Base-by-base conservation (phyloP, 164 flowering plant genomes). In the Chimonanthus praecox region DNA sequence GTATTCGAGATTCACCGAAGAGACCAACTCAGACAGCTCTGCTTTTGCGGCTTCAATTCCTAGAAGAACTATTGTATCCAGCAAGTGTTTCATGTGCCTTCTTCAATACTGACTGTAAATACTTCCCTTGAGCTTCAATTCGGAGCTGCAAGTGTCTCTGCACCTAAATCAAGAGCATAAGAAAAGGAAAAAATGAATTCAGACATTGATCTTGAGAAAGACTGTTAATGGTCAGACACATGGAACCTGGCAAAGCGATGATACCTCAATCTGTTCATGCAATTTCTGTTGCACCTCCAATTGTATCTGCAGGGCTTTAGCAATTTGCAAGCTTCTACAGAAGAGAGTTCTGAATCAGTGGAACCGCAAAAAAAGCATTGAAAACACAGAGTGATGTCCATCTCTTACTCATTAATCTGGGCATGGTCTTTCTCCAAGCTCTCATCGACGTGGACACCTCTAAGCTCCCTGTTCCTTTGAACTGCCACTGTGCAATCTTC, bases 41-140 rank as follows among this genome's bases (percentile, higher is more conserved):
- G 87, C 83, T 84, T 83, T 90, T 11, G 89, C 86, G 16, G 80
- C 75, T 71, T 92, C 96, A 3, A 83, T 78, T 6, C 87, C 89
- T 2, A 72, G 72, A 75, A 62, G 90, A 84, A 10, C 84, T 78
- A 72, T 70, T 82, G 74, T 85, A 87, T 3, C 87, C 86, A 43
- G 92, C 73, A 4, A 95, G 87, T 49, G 94, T 86, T 75, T 93
- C 94, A 49, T 93, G 96, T 20, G 97, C 99, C 79, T 90, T 96
- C 77, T 77, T 83, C 20, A 96, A 77, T 46, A 92, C 96, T 15
- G 92, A 83, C 49, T 92, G 95, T 48, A 96, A 79, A 72, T 96
- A 94, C 79, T 87, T 90, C 63, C 98, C 97, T 83, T 95, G 99
- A 3, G 99, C 94, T 80, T 93, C 99, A 47, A 95, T 95, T 71